Evolutionary conservation across 495 filamentous ascomycete genomes (phyloP).

Genomic region (Astrothelium macrocarpum): DNA sequence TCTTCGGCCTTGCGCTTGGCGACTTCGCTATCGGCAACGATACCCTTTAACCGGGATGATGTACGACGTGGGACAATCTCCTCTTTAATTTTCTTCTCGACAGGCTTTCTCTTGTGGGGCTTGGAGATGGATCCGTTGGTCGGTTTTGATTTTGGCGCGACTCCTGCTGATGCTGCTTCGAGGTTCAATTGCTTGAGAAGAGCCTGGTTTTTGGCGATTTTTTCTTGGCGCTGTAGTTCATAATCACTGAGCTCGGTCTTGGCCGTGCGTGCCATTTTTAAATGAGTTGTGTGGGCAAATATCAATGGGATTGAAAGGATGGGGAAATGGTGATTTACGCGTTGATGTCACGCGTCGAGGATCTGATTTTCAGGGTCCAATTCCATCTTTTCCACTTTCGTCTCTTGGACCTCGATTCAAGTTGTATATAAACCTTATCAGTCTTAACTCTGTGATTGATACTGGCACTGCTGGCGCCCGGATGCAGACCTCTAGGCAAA

Average conservation of each 20-base stretch:
- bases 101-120: slow-evolving; percentile 41
- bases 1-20: slow-evolving; percentile 75
- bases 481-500: too few species aligned
- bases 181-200: slow-evolving; percentile 42
- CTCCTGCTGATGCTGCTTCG: slow-evolving; percentile 46
- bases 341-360: slow-evolving; percentile 3
- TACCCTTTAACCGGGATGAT: slow-evolving; percentile 55
- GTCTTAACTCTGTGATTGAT: too few species aligned
- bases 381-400: too few species aligned
- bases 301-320: not conserved
- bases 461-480: too few species aligned
- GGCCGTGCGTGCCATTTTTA: slow-evolving; percentile 19
- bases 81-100: slow-evolving; percentile 41
- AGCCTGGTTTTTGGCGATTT: slow-evolving; percentile 65
- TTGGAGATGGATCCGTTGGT: slow-evolving; percentile 18
- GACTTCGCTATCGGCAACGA: slow-evolving; percentile 59
- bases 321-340: not conserved
- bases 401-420: too few species aligned
- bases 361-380: not conserved
- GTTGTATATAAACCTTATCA: too few species aligned
- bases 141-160: slow-evolving; percentile 37
- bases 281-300: not conserved
- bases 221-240: slow-evolving; percentile 58
- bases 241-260: slow-evolving; percentile 50
- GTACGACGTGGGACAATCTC: slow-evolving; percentile 46